Base-by-base conservation (phyloP, 2,329 filamentous ascomycete species). In the Epichloe gansuensis region DNA sequence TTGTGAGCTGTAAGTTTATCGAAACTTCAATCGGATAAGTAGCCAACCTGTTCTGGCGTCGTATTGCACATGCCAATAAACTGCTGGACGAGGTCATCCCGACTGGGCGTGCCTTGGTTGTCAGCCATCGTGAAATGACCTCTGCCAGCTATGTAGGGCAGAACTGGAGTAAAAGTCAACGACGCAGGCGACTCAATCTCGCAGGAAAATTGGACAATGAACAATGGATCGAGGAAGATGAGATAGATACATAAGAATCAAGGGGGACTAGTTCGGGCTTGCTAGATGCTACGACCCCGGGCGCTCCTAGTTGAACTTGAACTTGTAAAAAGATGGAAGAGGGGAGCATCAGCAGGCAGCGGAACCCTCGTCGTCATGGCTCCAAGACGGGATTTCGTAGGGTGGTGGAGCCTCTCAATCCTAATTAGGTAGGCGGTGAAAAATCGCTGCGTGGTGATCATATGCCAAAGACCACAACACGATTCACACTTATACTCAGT, bases 1-100 rank as follows among this genome's bases (percentile, higher is more conserved):
- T 35, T 31, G 52, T 31, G 17, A 38, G 28, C 21, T 21, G 17
- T 25, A 1, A 17, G n/a, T n/a, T 8, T 12, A 8, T 23, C 9
- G 37, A 35, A 28, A 2, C 8, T 13, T 11, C 11, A 8, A 13
- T 15, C 5, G 17, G n/a, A 15, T 7, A 3, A 34, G 13, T 51
- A n/a, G 12, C 42, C 21, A 44, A 55, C 54, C 49, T 55, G 17
- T 17, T 55, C 48, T 39, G 54, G 52, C 9, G 45, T 46, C 13
- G 48, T 46, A 21, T 50, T 49, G 43, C 52, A 54, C 52, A 54
- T 54, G 34, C 9, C 44, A 11, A 48, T 3, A 23, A 55, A 54
- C 35, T 54, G 44, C 21, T 53, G 45, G 15, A 55, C 49, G 5
- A 55, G 52, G 35, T 52, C 44, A 2, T 55, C 48, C 35, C 46